Conservation (phyloP, 2,329 filamentous ascomycete genomes). For the Nemania sp. region DNA sequence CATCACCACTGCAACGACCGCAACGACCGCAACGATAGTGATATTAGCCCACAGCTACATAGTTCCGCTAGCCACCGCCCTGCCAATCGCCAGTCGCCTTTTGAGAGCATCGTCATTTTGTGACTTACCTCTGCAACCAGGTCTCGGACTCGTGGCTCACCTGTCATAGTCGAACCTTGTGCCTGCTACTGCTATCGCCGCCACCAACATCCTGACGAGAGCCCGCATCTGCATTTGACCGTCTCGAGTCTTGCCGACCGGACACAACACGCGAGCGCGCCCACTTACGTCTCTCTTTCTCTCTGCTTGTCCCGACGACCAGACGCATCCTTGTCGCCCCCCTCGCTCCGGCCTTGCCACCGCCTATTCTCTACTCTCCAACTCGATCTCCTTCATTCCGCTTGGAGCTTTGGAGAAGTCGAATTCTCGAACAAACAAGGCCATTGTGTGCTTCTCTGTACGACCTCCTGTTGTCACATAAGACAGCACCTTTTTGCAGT, state of each 20-base stretch:
- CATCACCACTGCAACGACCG: not conserved
- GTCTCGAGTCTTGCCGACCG: not conserved
- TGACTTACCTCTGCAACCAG: conserved; percentile 11
- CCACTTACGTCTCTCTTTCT: not conserved
- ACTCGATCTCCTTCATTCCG: conserved; percentile 11
- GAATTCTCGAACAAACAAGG: conserved; percentile 1
- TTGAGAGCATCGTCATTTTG: conserved; percentile 11
- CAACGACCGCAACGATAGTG: conserved; percentile 6
- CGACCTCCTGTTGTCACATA: conserved; percentile 6
- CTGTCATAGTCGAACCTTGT: not conserved
- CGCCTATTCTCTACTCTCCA: conserved; percentile 9
- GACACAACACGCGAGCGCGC: conserved; percentile 15
- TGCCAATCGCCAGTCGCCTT: conserved; percentile 5
- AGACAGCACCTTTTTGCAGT: conserved; percentile 10
- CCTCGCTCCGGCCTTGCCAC: not conserved
- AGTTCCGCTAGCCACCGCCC: conserved; percentile 2
- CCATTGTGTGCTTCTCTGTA: conserved; percentile 10
- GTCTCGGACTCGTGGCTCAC: not conserved
- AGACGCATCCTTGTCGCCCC: not conserved
- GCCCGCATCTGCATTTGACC: conserved; percentile 3
- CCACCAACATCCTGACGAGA: not conserved
- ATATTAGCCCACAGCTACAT: not conserved
- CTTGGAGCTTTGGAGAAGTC: conserved; percentile 14
- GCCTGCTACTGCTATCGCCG: not conserved
- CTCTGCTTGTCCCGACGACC: conserved; percentile 10